Evolutionary conservation across 306 rosid genomes (phyloP).

Genomic region (Hippophae gyantsensis): DNA sequence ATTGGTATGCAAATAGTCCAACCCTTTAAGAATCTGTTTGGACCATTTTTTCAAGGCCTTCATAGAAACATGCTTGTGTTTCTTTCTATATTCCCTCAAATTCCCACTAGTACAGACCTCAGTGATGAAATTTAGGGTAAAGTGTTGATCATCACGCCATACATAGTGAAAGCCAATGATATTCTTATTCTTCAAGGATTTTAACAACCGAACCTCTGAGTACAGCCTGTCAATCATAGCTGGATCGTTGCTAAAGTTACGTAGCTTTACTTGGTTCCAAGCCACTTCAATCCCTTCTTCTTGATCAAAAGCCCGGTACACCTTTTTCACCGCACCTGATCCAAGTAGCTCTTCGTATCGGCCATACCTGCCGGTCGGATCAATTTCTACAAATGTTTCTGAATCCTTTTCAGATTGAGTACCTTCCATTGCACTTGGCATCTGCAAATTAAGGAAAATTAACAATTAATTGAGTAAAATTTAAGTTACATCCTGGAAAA

Average conservation of each 20-base stretch:
- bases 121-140: conserved; percentile 65
- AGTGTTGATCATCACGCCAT: conserved; percentile 44
- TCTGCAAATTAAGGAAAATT: conserved; percentile 24
- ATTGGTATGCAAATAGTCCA: conserved; percentile 71
- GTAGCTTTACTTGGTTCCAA: conserved; percentile 87
- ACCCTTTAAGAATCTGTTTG: conserved; percentile 57
- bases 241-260: conserved; percentile 50
- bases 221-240: conserved; percentile 66
- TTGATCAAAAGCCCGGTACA: conserved; percentile 84
- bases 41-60: conserved; percentile 92
- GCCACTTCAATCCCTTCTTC: conserved; percentile 92
- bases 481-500: background rate
- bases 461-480: background rate
- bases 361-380: conserved; percentile 66
- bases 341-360: conserved; percentile 67
- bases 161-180: conserved; percentile 59
- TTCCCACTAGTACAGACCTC: conserved; percentile 91
- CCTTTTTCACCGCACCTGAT: conserved; percentile 74
- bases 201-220: conserved; percentile 64
- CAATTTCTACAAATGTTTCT: conserved; percentile 56
- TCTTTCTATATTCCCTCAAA: conserved; percentile 81
- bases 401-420: conserved; percentile 38
- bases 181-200: conserved; percentile 46
- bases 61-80: conserved; percentile 66
- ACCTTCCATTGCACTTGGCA: conserved; percentile 39